Evolutionary conservation across 306 rosid species (phyloP).

Genomic region (Cucumis melo): DNA sequence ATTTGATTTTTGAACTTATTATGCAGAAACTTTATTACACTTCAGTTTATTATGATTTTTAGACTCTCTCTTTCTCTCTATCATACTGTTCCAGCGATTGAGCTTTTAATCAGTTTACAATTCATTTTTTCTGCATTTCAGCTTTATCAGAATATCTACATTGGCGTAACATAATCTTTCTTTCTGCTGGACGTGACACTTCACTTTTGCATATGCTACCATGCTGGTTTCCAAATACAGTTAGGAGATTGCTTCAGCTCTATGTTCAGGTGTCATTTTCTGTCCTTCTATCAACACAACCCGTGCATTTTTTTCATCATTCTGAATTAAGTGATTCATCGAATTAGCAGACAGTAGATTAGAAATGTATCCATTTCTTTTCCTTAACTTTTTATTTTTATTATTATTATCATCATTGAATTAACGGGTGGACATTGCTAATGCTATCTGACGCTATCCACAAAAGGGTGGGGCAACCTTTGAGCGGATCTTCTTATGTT

Average conservation of each 20-base stretch:
- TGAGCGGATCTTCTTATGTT: not conserved
- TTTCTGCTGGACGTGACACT: constrained; percentile 76
- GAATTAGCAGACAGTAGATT: not conserved
- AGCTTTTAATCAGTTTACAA: not conserved
- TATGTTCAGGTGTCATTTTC: constrained; percentile 65
- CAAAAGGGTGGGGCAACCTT: not conserved
- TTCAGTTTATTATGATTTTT: not conserved
- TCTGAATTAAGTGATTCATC: not conserved
- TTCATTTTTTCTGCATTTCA: constrained; percentile 12
- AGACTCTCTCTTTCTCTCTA: not conserved
- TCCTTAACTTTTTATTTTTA: too few species aligned
- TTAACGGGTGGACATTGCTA: not conserved
- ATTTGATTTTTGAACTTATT: not conserved
- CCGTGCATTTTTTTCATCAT: constrained; percentile 9
- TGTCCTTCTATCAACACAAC: not conserved
- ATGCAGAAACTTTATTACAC: not conserved
- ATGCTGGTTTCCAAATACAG: constrained; percentile 86
- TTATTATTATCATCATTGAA: too few species aligned
- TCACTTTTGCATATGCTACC: constrained; percentile 93
- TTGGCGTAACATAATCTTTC: constrained; percentile 79
- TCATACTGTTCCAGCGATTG: not conserved
- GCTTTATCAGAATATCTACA: constrained; percentile 65
- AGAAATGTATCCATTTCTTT: not conserved
- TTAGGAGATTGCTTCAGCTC: constrained; percentile 75
- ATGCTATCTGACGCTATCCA: not conserved